phyloP scores from a whole-genome alignment of 352 stramenopile species.

The Phytopythium chamaehyphon region DNA sequence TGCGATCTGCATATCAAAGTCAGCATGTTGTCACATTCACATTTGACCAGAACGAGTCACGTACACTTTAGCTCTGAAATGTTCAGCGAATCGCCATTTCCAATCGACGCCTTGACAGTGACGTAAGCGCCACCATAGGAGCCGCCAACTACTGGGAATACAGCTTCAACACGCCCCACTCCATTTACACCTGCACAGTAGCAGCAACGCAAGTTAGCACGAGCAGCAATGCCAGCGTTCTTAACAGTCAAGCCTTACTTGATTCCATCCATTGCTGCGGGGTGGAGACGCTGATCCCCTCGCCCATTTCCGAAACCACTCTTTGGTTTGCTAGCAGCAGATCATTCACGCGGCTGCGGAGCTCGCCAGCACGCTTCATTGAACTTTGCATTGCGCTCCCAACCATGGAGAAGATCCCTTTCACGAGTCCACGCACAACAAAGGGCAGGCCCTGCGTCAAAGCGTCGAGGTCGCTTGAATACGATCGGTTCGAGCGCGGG shows the following conservation, averaged over 20 bases:
- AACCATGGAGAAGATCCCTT: slow-evolving; percentile 64
- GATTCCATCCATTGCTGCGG: slow-evolving; percentile 74
- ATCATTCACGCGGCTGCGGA: slow-evolving; percentile 50
- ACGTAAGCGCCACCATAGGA: slow-evolving; percentile 36
- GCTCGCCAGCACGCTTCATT: slow-evolving; percentile 53
- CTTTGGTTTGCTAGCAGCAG: slow-evolving; percentile 44
- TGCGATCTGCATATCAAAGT: slow-evolving; percentile 35
- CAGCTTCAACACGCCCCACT: slow-evolving; percentile 50
- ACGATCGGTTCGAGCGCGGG: neutral
- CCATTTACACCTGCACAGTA: slow-evolving; percentile 59
- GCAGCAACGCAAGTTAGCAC: neutral
- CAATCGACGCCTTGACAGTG: slow-evolving; percentile 49
- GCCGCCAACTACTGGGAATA: slow-evolving; percentile 49
- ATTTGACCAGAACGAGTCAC: slow-evolving; percentile 4
- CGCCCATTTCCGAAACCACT: slow-evolving; percentile 48
- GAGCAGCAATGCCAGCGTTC: neutral
- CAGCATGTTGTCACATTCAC: neutral
- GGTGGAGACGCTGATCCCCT: slow-evolving; percentile 39
- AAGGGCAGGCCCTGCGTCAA: slow-evolving; percentile 56
- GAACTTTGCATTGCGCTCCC: slow-evolving; percentile 57
- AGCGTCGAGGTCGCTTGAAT: slow-evolving; percentile 34
- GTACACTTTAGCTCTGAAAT: slow-evolving; percentile 66
- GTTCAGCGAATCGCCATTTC: slow-evolving; percentile 27
- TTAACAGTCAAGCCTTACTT: slow-evolving; percentile 30
- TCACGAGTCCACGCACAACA: slow-evolving; percentile 54